phyloP scores from a whole-genome alignment of 306 rosid species.

The Pyrus betulifolia region DNA sequence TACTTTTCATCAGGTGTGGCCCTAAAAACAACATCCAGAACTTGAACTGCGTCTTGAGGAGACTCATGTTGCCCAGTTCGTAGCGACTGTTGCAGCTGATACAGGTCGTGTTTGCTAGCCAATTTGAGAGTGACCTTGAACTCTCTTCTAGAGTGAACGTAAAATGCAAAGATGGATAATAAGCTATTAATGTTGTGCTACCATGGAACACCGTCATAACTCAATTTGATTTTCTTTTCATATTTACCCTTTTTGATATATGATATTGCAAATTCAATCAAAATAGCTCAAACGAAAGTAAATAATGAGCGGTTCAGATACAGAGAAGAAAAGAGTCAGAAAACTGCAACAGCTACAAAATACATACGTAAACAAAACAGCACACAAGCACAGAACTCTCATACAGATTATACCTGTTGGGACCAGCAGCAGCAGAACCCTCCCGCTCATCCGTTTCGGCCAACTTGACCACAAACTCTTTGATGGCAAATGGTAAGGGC shows the following conservation, averaged over 20 bases:
- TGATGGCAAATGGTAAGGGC: slow-evolving; percentile 36
- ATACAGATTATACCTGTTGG: slow-evolving; percentile 26
- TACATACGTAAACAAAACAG: background rate
- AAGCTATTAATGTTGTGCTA: background rate
- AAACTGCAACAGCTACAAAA: background rate
- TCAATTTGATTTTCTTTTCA: no score
- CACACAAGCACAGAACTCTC: background rate
- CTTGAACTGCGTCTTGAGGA: slow-evolving; percentile 64
- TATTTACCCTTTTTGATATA: no score
- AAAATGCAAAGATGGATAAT: background rate
- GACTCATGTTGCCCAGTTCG: slow-evolving; percentile 28
- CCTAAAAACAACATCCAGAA: slow-evolving; percentile 59
- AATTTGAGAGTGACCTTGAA: slow-evolving; percentile 43
- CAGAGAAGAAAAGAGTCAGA: no score
- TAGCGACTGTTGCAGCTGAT: slow-evolving; percentile 41
- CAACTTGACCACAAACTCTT: slow-evolving; percentile 42
- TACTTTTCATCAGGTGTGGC: slow-evolving; percentile 37
- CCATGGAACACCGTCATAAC: no score
- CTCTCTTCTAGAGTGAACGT: slow-evolving; percentile 61
- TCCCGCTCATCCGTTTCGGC: background rate
- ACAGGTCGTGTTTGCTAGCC: slow-evolving; percentile 44
- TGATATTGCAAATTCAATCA: no score
- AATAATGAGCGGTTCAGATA: no score
- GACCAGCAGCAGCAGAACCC: slow-evolving; percentile 11
- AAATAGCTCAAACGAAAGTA: no score